phyloP scores from a whole-genome alignment of 768 basidiomycete genomes.

The Rhizopogon salebrosus region DNA sequence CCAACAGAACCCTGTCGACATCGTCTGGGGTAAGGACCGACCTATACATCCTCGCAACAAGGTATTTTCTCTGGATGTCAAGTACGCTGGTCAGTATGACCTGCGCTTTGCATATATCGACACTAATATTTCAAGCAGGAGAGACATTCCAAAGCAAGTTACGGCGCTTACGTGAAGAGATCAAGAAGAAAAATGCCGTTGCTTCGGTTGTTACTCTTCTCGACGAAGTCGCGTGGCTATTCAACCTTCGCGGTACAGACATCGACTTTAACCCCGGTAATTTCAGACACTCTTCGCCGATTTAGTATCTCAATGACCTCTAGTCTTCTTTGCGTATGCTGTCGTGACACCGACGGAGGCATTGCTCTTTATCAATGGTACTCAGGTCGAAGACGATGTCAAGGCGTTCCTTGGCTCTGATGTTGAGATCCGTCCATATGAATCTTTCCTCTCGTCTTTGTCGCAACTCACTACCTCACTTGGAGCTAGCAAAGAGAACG shows the following conservation, averaged over 20 bases:
- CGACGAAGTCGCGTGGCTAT: constrained; percentile 93
- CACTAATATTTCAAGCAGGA: constrained; percentile 30
- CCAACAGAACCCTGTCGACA: constrained; percentile 69
- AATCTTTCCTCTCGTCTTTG: constrained; percentile 60
- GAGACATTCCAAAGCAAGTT: constrained; percentile 67
- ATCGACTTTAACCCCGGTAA: constrained; percentile 81
- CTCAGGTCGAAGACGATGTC: constrained; percentile 38
- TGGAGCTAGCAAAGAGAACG: constrained; percentile 28
- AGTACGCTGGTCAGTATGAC: constrained; percentile 56
- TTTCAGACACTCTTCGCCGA: constrained; percentile 2
- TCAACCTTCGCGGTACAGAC: constrained; percentile 89
- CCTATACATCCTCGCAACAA: constrained; percentile 64
- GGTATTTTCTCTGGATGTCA: constrained; percentile 64
- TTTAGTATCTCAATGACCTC: not conserved
- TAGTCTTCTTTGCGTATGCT: constrained; percentile 92
- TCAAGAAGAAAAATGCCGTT: constrained; percentile 47
- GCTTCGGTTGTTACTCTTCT: constrained; percentile 83
- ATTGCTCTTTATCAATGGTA: constrained; percentile 62
- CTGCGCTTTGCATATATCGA: not conserved
- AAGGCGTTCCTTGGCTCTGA: constrained; percentile 45
- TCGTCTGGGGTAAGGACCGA: constrained; percentile 63
- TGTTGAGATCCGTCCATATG: constrained; percentile 70
- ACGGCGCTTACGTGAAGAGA: constrained; percentile 52
- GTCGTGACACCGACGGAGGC: constrained; percentile 58
- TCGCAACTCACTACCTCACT: constrained; percentile 39